Percentiles rank a stretch among this genome's conserved stretches.
phyloP scores from a whole-genome alignment of 2,329 filamentous ascomycete species.

The Alternaria metachromatica region DNA sequence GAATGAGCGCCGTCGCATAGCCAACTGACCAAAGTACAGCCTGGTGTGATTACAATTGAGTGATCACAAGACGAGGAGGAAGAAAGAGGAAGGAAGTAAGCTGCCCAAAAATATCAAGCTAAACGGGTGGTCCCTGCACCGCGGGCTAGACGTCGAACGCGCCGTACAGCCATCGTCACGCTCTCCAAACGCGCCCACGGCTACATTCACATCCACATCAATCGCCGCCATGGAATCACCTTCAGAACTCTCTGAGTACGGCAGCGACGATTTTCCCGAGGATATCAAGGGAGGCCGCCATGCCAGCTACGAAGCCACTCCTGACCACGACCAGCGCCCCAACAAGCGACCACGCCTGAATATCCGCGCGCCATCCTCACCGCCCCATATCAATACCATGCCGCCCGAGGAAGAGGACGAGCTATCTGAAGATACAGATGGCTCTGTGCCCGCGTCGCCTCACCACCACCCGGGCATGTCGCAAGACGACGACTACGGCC shows the following conservation, averaged over 20 bases:
- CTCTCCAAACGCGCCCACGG: constrained; percentile 10
- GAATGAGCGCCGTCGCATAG: not conserved
- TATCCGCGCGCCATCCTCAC: constrained; percentile 42
- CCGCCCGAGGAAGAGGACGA: constrained; percentile 58
- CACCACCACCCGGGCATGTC: constrained; percentile 49
- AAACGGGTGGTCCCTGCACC: constrained; percentile 16
- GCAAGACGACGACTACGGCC: constrained; percentile 51
- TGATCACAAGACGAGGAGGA: not conserved
- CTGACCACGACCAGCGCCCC: constrained; percentile 54
- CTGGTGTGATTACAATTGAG: not conserved
- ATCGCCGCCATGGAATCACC: constrained; percentile 58
- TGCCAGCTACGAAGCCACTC: constrained; percentile 52
- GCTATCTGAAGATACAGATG: constrained; percentile 89
- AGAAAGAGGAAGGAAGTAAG: not conserved
- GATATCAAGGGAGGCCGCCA: constrained; percentile 59
- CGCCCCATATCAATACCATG: constrained; percentile 31
- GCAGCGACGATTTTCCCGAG: constrained; percentile 68
- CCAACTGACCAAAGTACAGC: not conserved
- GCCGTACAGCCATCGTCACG: constrained; percentile 12
- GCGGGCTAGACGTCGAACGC: constrained; percentile 11
- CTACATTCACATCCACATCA: not conserved
- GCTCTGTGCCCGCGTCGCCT: constrained; percentile 68
- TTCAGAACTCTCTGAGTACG: constrained; percentile 70
- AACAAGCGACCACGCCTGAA: constrained; percentile 48
- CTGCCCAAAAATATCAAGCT: constrained; percentile 17